Conservation (phyloP, 345 rosid species). For the Rhodamnia argentea region DNA sequence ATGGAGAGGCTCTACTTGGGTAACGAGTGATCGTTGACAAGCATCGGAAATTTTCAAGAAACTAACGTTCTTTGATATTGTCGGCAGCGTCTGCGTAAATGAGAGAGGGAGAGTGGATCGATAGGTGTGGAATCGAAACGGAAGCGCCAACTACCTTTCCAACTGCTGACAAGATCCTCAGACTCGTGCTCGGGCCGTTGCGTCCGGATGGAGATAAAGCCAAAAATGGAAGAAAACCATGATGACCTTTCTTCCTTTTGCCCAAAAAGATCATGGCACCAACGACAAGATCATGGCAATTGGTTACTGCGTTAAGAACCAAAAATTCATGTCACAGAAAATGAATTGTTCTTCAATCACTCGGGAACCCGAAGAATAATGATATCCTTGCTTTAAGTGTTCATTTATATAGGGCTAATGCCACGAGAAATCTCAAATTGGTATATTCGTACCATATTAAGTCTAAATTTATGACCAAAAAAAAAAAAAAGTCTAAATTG, state of each 20-base stretch:
- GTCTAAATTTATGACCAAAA: no score
- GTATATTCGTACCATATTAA: accelerated
- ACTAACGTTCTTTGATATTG: background rate
- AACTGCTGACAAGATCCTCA: background rate
- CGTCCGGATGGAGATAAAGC: background rate
- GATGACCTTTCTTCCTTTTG: background rate
- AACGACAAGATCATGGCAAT: background rate
- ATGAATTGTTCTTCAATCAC: no score
- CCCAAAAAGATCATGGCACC: background rate
- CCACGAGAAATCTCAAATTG: no score
- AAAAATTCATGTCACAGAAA: background rate
- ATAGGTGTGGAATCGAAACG: background rate
- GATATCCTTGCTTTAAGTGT: no score
- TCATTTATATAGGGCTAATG: no score
- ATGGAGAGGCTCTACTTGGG: background rate
- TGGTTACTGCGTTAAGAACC: background rate
- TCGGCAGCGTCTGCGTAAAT: background rate
- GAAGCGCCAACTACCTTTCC: background rate
- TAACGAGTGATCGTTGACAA: background rate
- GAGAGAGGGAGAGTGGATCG: background rate
- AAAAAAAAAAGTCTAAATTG: no score
- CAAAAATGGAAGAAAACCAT: background rate
- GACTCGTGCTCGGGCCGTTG: background rate
- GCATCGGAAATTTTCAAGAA: background rate
- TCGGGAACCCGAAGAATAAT: no score